phyloP scores from a whole-genome alignment of 768 basidiomycete species.

The Lactarius quietus region DNA sequence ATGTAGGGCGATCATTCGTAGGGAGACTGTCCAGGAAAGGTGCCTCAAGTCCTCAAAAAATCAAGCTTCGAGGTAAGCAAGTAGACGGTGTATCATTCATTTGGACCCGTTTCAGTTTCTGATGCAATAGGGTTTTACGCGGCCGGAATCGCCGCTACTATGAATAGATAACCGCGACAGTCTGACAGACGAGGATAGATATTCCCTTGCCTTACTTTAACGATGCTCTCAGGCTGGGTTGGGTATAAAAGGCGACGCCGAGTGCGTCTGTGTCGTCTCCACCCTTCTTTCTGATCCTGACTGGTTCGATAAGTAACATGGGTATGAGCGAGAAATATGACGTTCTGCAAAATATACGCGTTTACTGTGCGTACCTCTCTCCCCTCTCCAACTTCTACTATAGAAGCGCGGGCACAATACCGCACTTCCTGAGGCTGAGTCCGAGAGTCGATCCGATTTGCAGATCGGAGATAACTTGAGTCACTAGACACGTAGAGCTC shows the following conservation, averaged over 20 bases:
- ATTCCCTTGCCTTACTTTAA: not conserved
- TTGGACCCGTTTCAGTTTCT: not conserved
- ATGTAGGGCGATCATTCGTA: not conserved
- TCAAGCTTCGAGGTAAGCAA: not conserved
- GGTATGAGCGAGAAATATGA: conserved; percentile 13
- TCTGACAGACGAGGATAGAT: not conserved
- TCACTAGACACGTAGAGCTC: too few species aligned
- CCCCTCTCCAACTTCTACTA: not conserved
- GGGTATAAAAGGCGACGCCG: not conserved
- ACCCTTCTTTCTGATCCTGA: not conserved
- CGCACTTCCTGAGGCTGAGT: not conserved
- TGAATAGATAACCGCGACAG: too few species aligned
- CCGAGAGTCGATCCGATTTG: not conserved
- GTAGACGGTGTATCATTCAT: not conserved
- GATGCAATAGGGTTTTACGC: not conserved
- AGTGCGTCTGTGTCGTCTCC: not conserved
- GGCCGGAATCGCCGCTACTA: too few species aligned
- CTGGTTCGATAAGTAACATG: not conserved
- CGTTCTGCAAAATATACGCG: conserved; percentile 55
- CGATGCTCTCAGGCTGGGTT: not conserved
- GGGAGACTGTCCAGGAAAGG: not conserved
- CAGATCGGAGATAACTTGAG: not conserved
- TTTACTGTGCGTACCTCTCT: conserved; percentile 49
- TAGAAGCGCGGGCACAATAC: not conserved
- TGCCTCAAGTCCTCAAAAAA: too few species aligned